Evolutionary conservation across 1,284 basidiomycete genomes (phyloP).

Genomic region (Cerrena zonata): DNA sequence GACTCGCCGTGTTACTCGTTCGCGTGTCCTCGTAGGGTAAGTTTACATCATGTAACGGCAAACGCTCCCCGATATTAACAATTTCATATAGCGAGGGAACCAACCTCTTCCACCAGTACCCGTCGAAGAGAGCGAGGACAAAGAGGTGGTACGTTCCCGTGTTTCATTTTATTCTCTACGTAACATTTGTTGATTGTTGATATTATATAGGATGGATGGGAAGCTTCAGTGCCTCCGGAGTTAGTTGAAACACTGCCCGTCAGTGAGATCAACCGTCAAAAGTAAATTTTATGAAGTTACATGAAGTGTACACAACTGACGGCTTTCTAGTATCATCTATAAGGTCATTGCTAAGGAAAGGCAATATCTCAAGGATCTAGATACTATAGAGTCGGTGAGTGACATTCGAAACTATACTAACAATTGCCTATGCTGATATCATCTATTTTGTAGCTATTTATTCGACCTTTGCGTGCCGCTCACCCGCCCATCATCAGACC

Average conservation of each 20-base stretch:
- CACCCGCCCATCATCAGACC: constrained; percentile 70
- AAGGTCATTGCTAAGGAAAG: constrained; percentile 89
- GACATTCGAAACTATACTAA: too few relatives aligned
- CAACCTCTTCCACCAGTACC: constrained; percentile 17
- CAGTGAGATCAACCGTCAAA: constrained; percentile 81
- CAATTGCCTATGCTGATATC: not conserved
- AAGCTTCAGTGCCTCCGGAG: constrained; percentile 60
- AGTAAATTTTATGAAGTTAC: constrained; percentile 35
- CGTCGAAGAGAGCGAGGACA: constrained; percentile 21
- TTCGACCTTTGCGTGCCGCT: constrained; percentile 66
- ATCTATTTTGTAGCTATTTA: constrained; percentile 52
- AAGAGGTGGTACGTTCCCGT: constrained; percentile 23
- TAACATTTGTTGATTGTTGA: constrained; percentile 1
- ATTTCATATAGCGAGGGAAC: constrained; percentile 19
- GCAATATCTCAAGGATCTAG: constrained; percentile 85
- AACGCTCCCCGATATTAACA: not conserved
- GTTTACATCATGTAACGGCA: constrained; percentile 15
- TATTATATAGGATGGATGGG: constrained; percentile 59
- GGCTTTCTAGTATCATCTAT: constrained; percentile 67
- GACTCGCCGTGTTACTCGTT: constrained; percentile 67
- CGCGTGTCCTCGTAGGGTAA: constrained; percentile 61
- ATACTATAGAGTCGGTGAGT: constrained; percentile 70
- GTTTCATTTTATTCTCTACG: not conserved
- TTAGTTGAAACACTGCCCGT: constrained; percentile 66
- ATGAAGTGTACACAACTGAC: constrained; percentile 1